These are phyloP conservation scores for Ilex asprella DNA, from an alignment of 257 asterid genomes.

Conservation along the genomic window DNA sequence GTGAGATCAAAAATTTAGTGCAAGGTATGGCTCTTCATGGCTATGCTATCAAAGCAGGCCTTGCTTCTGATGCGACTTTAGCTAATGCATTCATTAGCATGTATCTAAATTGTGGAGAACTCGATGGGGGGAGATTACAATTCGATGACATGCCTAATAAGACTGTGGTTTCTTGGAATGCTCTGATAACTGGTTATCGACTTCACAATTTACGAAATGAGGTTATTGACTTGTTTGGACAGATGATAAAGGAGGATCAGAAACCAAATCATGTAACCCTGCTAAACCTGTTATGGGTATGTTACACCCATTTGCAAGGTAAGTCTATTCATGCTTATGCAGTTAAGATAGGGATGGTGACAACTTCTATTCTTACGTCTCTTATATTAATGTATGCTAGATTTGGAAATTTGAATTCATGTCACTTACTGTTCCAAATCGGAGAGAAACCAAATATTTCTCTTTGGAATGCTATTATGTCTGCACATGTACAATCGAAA, in stretches of 20 bases:
- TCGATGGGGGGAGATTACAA: slow-evolving; percentile 26
- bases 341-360: slow-evolving; percentile 24
- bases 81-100: slow-evolving; percentile 58
- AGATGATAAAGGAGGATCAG: slow-evolving; percentile 32
- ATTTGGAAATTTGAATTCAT: slow-evolving; percentile 21
- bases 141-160: slow-evolving; percentile 37
- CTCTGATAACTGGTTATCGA: slow-evolving; percentile 52
- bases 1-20: slow-evolving; percentile 13
- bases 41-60: slow-evolving; percentile 30
- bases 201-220: slow-evolving; percentile 19
- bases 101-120: slow-evolving; percentile 45
- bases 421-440: slow-evolving; percentile 29
- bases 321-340: slow-evolving; percentile 48
- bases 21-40: slow-evolving; percentile 47
- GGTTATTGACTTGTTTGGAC: slow-evolving; percentile 25
- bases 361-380: slow-evolving; percentile 50
- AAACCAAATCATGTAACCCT: slow-evolving; percentile 46
- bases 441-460: slow-evolving; percentile 46
- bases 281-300: slow-evolving; percentile 44
- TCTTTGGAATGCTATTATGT: slow-evolving; percentile 51
- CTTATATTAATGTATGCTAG: slow-evolving; percentile 56
- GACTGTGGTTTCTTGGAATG: slow-evolving; percentile 59
- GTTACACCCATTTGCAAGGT: slow-evolving; percentile 30
- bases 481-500: slow-evolving; percentile 32
- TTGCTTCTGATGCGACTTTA: slow-evolving; percentile 30